Evolutionary conservation across 2,329 filamentous ascomycete species (phyloP).

Genomic region (Bipolaris zeicola): DNA sequence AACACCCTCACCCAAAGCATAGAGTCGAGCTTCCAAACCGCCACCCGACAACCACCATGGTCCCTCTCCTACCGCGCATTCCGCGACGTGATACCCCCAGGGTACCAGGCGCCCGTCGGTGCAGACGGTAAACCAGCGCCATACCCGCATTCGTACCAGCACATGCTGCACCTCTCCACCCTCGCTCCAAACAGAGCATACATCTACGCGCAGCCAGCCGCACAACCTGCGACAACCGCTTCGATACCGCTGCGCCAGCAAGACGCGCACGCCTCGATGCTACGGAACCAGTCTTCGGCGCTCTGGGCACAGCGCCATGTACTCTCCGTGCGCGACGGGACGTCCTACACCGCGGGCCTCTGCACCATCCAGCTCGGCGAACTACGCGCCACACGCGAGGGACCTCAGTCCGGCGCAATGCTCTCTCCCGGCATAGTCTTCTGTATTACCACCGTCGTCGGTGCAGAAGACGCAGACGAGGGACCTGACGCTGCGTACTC

Average conservation of each 20-base stretch:
- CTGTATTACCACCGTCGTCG: constrained; percentile 30
- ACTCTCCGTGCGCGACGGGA: constrained; percentile 28
- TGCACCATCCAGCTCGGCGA: constrained; percentile 39
- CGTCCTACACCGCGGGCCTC: constrained; percentile 28
- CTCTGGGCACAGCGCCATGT: constrained; percentile 38
- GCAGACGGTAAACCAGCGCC: constrained; percentile 22
- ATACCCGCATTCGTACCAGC: constrained; percentile 35
- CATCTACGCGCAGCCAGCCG: constrained; percentile 30
- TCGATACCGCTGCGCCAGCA: constrained; percentile 33
- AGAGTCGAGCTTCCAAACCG: constrained; percentile 33
- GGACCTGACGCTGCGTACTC: not conserved
- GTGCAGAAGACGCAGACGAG: constrained; percentile 14
- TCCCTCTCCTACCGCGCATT: constrained; percentile 42
- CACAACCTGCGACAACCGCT: constrained; percentile 20
- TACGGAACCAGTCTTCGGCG: constrained; percentile 29
- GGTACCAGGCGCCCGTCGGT: constrained; percentile 13
- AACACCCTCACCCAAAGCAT: constrained; percentile 33
- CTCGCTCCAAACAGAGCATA: constrained; percentile 30
- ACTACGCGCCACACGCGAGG: constrained; percentile 29
- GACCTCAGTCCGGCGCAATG: constrained; percentile 19
- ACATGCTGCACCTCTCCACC: constrained; percentile 36
- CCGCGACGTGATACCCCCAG: constrained; percentile 35
- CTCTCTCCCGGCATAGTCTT: constrained; percentile 38
- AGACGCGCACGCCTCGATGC: constrained; percentile 26
- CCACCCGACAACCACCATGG: constrained; percentile 33